Conservation (phyloP, 2,329 filamentous ascomycete species). For the Rachicladosporium sp. region DNA sequence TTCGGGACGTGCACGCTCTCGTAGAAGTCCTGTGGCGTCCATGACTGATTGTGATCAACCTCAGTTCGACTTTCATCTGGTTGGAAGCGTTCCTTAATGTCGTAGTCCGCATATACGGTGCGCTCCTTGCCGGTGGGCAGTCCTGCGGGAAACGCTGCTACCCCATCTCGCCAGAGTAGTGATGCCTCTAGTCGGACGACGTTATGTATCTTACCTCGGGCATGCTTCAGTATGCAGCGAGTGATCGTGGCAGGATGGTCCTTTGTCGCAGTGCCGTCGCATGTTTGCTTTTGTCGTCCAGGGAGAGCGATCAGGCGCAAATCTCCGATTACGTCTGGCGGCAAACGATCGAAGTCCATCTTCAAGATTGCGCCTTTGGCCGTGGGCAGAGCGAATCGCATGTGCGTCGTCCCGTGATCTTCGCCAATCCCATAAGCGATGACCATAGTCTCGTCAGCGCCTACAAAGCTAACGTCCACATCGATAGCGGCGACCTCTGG, state of each 20-base stretch:
- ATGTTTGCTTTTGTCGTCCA: constrained; percentile 7
- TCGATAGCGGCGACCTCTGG: constrained; percentile 6
- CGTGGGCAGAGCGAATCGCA: constrained; percentile 11
- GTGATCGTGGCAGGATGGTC: constrained; percentile 8
- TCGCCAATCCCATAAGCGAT: constrained; percentile 10
- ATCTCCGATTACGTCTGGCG: constrained; percentile 6
- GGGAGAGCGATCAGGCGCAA: constrained; percentile 10
- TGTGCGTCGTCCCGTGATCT: constrained; percentile 7
- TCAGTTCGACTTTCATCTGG: constrained; percentile 11
- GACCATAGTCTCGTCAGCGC: constrained; percentile 9
- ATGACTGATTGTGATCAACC: constrained; percentile 18
- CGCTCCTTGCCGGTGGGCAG: constrained; percentile 12
- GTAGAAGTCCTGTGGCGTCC: constrained; percentile 52
- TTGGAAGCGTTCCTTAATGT: constrained; percentile 8
- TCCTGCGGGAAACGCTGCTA: constrained; percentile 18
- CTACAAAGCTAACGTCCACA: constrained; percentile 13
- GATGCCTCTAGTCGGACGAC: constrained; percentile 16
- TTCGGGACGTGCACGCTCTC: constrained; percentile 52
- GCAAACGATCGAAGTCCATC: constrained; percentile 11
- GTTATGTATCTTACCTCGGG: constrained; percentile 12
- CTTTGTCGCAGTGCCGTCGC: constrained; percentile 3
- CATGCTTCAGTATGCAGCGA: constrained; percentile 14
- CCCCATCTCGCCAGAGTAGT: constrained; percentile 19
- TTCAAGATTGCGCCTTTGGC: constrained; percentile 12
- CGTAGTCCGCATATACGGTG: constrained; percentile 17